Conservation (phyloP, 78 protist species). For the Dictyostelium firmibasis region DNA sequence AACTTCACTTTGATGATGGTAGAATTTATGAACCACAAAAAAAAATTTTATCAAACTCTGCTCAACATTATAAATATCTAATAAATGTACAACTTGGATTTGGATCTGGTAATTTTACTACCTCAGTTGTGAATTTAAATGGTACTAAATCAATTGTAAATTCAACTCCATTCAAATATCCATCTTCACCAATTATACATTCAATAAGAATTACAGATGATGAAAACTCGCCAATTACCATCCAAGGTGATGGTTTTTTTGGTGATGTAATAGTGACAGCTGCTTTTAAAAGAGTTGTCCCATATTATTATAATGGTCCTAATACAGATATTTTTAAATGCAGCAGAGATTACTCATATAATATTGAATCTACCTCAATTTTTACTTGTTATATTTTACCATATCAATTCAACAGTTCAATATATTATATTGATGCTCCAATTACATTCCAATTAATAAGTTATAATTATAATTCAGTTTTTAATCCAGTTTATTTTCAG, state of each 20-base stretch:
- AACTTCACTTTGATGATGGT: background rate
- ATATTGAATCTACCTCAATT: too few species aligned
- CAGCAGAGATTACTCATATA: too few species aligned
- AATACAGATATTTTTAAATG: background rate
- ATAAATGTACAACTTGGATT: background rate
- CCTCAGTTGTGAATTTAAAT: background rate
- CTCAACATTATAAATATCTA: background rate
- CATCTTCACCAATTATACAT: background rate
- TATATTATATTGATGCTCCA: background rate
- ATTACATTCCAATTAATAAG: background rate
- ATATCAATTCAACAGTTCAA: too few species aligned
- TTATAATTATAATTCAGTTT: too few species aligned
- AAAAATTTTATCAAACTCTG: background rate
- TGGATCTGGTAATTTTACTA: background rate
- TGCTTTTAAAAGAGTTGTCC: background rate
- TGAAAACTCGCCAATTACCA: background rate
- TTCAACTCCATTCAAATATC: background rate
- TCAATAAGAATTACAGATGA: background rate
- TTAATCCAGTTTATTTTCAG: background rate
- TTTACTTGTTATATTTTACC: too few species aligned
- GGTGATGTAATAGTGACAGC: background rate
- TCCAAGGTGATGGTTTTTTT: background rate
- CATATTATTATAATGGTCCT: background rate
- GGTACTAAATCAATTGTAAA: background rate
- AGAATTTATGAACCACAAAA: background rate